Base-by-base conservation (phyloP, 208 protist species). In the Strigomonas galati region DNA sequence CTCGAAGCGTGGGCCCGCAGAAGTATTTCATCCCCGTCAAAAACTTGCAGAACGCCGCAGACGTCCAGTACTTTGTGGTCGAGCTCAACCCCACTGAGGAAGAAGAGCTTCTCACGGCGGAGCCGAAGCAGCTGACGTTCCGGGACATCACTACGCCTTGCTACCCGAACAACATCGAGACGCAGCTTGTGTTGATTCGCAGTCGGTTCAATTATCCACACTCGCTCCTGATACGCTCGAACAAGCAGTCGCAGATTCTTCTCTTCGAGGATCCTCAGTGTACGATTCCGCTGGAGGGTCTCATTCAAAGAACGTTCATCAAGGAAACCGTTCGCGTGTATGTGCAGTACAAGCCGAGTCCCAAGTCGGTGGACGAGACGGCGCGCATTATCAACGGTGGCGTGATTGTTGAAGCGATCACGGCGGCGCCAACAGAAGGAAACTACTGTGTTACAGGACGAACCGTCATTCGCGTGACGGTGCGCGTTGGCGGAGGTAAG, bases 1-100 rank as follows among this genome's bases (percentile, higher is more conserved):
- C 89, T 21, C 72, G 71, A 19, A 82, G 80, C 62, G 76, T 84
- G 26, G 86, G 86, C 2, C 89, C 84, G 6, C 89, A 95, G 62
- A 85, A 82, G 62, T 95, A 93, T 59, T 81, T 93, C 44, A 85
- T 95, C 53, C 86, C 89, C 4, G 79, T 95, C 21, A 91, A 85
- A 58, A 93, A 95, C 35, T 60, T 92, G 27, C 75, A 82, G 59
- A 79, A 92, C 70, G 62, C 74, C 1, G 46, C 62, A 0, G 84
- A 92, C 59, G 74, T 93, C 44, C 71, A 79, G 55, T 93, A 93
- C 69, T 43, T 95, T 30, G 79, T 82, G 14, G 78, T 95, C 10
- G 82, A 88, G 62, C 53, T 95, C 53, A 90, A 93, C 64, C 84
- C 89, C 2, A 89, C 74, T 1, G 72, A 81, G 51, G 84, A 84